Base-by-base conservation (phyloP, 2,329 filamentous ascomycete genomes). In the Mycosphaerelloides madeirae region DNA sequence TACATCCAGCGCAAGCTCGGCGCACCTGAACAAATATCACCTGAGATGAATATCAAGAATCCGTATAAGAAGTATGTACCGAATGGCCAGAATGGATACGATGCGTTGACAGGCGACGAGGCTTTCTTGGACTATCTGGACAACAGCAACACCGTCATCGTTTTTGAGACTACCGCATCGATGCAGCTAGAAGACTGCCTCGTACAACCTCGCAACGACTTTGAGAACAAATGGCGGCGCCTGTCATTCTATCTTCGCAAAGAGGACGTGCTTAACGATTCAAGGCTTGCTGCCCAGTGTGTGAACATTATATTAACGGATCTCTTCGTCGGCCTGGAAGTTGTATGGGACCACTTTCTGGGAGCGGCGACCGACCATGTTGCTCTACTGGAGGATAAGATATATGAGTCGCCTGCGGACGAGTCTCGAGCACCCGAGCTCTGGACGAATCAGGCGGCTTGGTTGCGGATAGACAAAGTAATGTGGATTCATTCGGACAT, bases 321-420 rank as follows among this genome's bases (percentile, higher is more conserved):
- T 54, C 63, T 77, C 15, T 76, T 76, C 60, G 72, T 73, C 36
- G 69, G 68, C 0, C 54, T 76, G 3, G 62, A 65, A 0, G 64
- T 64, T 11, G 62, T 63, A 9, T 77, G 74, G 74, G 68, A 72
- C 37, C 63, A 63, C 9, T 71, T 74, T 43, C 54, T 76, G 12
- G 63, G 64, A 28, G 62, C 66, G 9, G 72, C 68, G 15, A 68
- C 70, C 53, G 71, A 72, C 11, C 74, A 77, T 48, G 69, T 75
- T 13, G 66, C 65, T 14, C 72, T 76, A 31, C 61, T 77, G 44
- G 70, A 73, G 54, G 71, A 73, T 53, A 72, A 70, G 47, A 71
- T 78, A 40, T 78, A 75, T 45, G 75, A 76, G 25, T 71, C 72
- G 28, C 75, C 75, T 0, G 73, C 74, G 3, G 74, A 78, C 40